Evolutionary conservation across 2,329 filamentous ascomycete genomes (phyloP), one percentile per base, ranked within the genome.

Genomic region (Exutisphaerella laricina): DNA sequence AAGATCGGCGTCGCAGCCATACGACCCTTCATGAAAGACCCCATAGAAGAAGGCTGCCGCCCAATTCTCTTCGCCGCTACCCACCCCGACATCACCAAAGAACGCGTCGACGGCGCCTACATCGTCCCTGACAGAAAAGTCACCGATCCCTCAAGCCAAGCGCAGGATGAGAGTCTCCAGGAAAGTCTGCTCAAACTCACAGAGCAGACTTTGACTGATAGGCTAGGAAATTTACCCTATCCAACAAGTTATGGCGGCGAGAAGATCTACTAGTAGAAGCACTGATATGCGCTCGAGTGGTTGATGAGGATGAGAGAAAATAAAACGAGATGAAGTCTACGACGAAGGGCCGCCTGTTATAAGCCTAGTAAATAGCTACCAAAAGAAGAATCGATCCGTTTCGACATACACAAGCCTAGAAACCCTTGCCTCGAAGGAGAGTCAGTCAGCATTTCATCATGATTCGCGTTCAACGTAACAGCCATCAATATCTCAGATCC

Each of bases 41-140:
- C 71, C 0, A 59, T 74, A 1, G 64, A 69, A 17, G 45, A 71
- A 40, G 72, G 72, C 1, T 75, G 71, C 48, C 59, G 72, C 13
- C 51, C 70, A 2, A 70, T 68, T 9, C 45, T 76, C 21, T 75
- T 73, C 51, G 72, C 72, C 4, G 65, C 69, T 1, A 72, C 71
- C 3, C 69, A 65, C 40, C 57, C 62, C 12, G 68, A 70, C 39
- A 57, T 75, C 1, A 61, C 56, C 1, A 63, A 62, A 35, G 65
- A 74, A 31, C 59, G 62, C 20, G 66, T 75, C 7, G 68, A 71
- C 46, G 71, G 70, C 1, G 53, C 60, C 43, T 76, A 75, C 47
- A 67, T 75, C 38, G 64, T 75, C 10, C 71, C 72, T 3, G 70
- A 75, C 46, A 59, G 68, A 12, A 74, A 73, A 56, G 63, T 72